Conservation (phyloP, 78 protist genomes). For the Dictyostelium brefeldianum region DNA sequence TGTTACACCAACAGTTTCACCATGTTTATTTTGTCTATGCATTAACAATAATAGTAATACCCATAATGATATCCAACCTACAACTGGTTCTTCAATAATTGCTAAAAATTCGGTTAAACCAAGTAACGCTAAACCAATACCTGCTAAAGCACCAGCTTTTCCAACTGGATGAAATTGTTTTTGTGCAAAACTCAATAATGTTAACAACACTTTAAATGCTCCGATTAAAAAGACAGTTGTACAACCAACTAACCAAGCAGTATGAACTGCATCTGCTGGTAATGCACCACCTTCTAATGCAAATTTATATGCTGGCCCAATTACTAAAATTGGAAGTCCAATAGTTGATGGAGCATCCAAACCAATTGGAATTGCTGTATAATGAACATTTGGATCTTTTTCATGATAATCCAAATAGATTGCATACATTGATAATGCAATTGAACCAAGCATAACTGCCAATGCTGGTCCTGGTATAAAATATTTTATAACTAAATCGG, state of each 20-base stretch:
- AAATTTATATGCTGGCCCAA: slow-evolving; percentile 62
- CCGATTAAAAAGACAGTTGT: slow-evolving; percentile 67
- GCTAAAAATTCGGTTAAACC: slow-evolving; percentile 54
- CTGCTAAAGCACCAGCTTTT: slow-evolving; percentile 71
- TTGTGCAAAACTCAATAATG: slow-evolving; percentile 53
- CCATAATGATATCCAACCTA: slow-evolving; percentile 70
- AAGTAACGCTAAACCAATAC: slow-evolving; percentile 51
- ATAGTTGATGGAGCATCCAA: slow-evolving; percentile 70
- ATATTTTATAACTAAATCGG: slow-evolving; percentile 18
- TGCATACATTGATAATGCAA: slow-evolving; percentile 34
- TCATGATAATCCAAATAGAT: slow-evolving; percentile 44
- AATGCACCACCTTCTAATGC: slow-evolving; percentile 1
- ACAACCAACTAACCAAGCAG: slow-evolving; percentile 80
- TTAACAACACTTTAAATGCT: slow-evolving; percentile 14
- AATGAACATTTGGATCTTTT: slow-evolving; percentile 16
- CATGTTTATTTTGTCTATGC: slow-evolving; percentile 49
- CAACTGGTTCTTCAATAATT: slow-evolving; percentile 45
- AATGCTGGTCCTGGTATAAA: slow-evolving; percentile 75
- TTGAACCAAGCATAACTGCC: slow-evolving; percentile 58
- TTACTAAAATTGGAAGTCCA: slow-evolving; percentile 64
- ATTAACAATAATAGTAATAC: slow-evolving; percentile 3
- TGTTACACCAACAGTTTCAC: neutral
- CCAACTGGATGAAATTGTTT: slow-evolving; percentile 74
- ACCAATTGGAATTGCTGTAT: slow-evolving; percentile 62
- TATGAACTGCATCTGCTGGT: slow-evolving; percentile 10